Evolutionary conservation across 140 eudicot genomes (phyloP), one percentile per base, ranked within the genome.

Genomic region (Flaveria floridana): DNA sequence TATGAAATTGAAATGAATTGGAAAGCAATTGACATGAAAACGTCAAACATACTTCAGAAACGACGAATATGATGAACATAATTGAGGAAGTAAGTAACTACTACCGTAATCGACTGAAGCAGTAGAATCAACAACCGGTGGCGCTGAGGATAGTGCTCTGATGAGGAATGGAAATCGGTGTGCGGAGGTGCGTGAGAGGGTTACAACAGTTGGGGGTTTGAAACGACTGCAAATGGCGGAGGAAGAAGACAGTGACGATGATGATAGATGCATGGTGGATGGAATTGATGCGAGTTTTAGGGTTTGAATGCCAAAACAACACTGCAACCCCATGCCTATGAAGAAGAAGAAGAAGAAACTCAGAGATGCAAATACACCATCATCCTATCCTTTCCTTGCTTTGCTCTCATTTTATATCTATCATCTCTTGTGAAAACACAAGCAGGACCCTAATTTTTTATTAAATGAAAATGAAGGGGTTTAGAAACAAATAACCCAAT

Each of bases 101-200:
- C 41, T 39, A 89, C 92, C 85, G 85, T 74, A 75, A 56, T 74
- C 83, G 15, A 73, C 76, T 7, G 87, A 37, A 44, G 46, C 25
- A 37, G 88, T 13, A 80, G 83, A 52, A 72, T 72, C 53, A 47
- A 65, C 67, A 52, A 82, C 15, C 73, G 88, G 78, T n/a, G 84
- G 55, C 3, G 61, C 12, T 65, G 88, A 63, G 50, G 93, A 81
- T 23, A 84, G 78, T 44, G 97, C 76, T 78, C 78, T 79, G 63
- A 74, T 28, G 58, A 71, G 56, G 18, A 77, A 82, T 0, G 87
- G 80, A 46, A 73, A 46, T 15, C 72, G 80, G 63, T 7, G 82
- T 7, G 37, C 52, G 9, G 48, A 74, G 79, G 58, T 13, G 76
- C 44, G 70, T 44, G 84, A 42, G 67, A 16, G 63, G 19, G 76